Conservation (phyloP, 2,329 filamentous ascomycete species). For the Colletotrichum sp. region DNA sequence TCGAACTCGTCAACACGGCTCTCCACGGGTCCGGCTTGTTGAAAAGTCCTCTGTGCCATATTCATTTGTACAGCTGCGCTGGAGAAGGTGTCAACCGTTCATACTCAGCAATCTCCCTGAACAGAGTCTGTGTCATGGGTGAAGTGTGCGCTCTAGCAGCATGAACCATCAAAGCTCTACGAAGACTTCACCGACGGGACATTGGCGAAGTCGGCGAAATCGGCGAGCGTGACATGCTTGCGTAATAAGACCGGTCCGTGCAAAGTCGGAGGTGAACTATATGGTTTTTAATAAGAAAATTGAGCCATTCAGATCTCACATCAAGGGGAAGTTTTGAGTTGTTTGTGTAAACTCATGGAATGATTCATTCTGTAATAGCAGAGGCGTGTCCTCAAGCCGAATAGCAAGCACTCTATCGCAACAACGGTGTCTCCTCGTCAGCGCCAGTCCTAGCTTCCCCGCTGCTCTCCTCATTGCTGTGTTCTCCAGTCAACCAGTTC, state of each 20-base stretch:
- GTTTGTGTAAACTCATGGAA: not conserved
- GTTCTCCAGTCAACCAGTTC: slow-evolving; percentile 15
- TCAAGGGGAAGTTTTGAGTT: not conserved
- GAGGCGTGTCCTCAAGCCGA: not conserved
- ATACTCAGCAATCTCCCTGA: accelerated
- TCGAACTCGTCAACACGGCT: too few relatives aligned
- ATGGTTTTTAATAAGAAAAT: not conserved
- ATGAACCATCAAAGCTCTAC: accelerated
- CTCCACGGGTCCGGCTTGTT: too few relatives aligned
- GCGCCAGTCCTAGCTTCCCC: slow-evolving; percentile 11
- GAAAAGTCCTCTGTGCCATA: too few relatives aligned
- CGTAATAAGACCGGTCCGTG: not conserved
- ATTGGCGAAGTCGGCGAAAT: too few relatives aligned
- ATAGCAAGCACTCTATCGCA: slow-evolving; percentile 4
- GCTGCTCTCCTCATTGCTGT: not conserved
- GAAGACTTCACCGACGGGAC: too few relatives aligned
- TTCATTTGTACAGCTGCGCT: too few relatives aligned
- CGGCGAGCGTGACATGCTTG: too few relatives aligned
- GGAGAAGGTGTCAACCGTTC: too few relatives aligned
- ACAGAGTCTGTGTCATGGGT: too few relatives aligned
- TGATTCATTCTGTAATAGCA: not conserved
- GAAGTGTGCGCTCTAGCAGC: too few relatives aligned
- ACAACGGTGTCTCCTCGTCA: slow-evolving; percentile 39
- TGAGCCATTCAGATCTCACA: not conserved
- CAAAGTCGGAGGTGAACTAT: not conserved